Evolutionary conservation across 768 basidiomycete species (phyloP), one percentile per base, ranked within the genome.

Genomic region (Podaxis sp.): DNA sequence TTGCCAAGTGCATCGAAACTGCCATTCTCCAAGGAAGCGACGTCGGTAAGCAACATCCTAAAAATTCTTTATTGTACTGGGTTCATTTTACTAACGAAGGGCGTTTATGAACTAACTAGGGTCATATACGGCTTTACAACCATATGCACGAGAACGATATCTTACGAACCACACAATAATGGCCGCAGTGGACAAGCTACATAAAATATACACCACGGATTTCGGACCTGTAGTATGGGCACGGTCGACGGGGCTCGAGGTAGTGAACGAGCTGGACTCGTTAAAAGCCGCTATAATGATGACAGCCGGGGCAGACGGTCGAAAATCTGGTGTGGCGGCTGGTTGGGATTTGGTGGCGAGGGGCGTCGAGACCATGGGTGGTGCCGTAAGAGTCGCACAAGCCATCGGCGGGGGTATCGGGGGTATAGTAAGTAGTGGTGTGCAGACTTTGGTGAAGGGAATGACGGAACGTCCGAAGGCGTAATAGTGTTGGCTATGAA

Each of bases 261-360:
- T 97, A 11, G 68, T 99, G 49, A 97, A 99, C 69, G 95, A 99
- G 74, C 75, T 97, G 15, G 89, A 90, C 63, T 78, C 85, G 0
- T 67, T 99, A 64, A 98, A 99, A 76, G 84, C 85, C 15, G 86
- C 89, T 1, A 72, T 99, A 15, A 94, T 99, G 92, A 82, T 87
- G 71, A 78, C 82, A 13, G 96, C 92, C 9, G 96, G 82, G 59
- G 78, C 79, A n/a, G 69, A 70, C 22, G 58, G 63, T 9, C 59
- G 62, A 28, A 66, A 57, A 11, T 63, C 54, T 4, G 28, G 63
- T 17, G 42, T 59, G 15, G 62, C 33, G 48, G 65, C 65, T 2
- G 72, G 65, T 8, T 83, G 80, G 76, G 70, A 71, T 62, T 57
- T 72, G 56, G 76, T 71, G 64, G 80, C 86, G 4, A 77, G 75